phyloP scores from a whole-genome alignment of 306 rosid genomes.

The Oemleria cerasiformis region DNA sequence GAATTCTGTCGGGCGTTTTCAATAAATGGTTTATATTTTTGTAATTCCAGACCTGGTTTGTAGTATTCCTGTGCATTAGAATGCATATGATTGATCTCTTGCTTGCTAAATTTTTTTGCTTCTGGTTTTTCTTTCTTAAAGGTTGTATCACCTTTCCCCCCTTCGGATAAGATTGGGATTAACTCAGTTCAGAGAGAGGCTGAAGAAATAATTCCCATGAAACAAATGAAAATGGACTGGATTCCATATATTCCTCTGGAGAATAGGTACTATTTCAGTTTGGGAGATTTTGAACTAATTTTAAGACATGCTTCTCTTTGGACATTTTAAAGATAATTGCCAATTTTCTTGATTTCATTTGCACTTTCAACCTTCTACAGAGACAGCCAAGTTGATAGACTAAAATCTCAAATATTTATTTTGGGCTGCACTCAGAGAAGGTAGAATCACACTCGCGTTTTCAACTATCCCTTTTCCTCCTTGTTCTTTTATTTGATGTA shows the following conservation, averaged over 20 bases:
- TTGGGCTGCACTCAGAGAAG: slow-evolving; percentile 87
- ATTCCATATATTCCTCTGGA: slow-evolving; percentile 83
- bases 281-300: not conserved
- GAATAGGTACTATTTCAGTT: slow-evolving; percentile 23
- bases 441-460: slow-evolving; percentile 26
- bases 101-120: not conserved
- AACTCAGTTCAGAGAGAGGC: slow-evolving; percentile 89
- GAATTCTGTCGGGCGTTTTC: not conserved
- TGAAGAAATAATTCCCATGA: slow-evolving; percentile 90
- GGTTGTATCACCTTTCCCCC: slow-evolving; percentile 81
- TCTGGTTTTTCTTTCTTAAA: not conserved
- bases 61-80: not conserved
- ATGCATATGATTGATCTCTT: not conserved
- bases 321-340: slow-evolving; percentile 8
- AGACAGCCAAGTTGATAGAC: slow-evolving; percentile 63
- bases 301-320: slow-evolving; percentile 12
- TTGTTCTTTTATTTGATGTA: slow-evolving; percentile 10
- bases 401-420: slow-evolving; percentile 74
- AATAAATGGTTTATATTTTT: not conserved
- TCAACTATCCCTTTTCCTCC: not conserved
- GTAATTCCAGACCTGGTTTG: not conserved
- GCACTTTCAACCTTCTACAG: slow-evolving; percentile 44
- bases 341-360: slow-evolving; percentile 9
- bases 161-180: slow-evolving; percentile 83
- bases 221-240: slow-evolving; percentile 97